A percentile compares a stretch with the other conserved stretches of the same genome.
phyloP scores from a whole-genome alignment of 164 flowering plant species.

The Dillenia suffruticosa region DNA sequence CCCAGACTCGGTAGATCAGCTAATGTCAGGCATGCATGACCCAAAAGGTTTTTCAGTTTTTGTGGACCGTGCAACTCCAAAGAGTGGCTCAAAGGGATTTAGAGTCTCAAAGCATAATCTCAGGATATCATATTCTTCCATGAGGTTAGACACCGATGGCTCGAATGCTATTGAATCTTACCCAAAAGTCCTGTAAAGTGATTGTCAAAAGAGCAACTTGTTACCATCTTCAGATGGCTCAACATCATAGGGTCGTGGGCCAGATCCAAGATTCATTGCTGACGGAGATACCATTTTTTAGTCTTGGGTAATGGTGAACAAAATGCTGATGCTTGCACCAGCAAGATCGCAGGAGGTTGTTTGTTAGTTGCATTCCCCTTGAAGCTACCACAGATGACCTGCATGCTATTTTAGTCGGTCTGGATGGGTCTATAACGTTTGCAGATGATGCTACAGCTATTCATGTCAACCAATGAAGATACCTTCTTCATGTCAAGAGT shows the following conservation, averaged over 20 bases:
- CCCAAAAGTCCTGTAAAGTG: conserved; percentile 1
- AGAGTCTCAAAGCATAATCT: conserved; percentile 11
- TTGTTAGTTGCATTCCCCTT: conserved; percentile 18
- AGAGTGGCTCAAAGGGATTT: conserved; percentile 13
- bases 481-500: conserved; percentile 11
- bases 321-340: conserved; percentile 6
- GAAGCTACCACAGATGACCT: conserved; percentile 22
- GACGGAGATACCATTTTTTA: conserved; percentile 10
- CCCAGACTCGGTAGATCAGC: conserved; percentile 18
- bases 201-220: conserved; percentile 7
- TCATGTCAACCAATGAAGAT: conserved; percentile 12
- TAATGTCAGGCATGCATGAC: conserved; percentile 22
- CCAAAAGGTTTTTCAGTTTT: conserved; percentile 18
- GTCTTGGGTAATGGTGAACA: conserved; percentile 2
- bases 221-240: conserved; percentile 1
- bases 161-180: conserved; percentile 1
- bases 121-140: conserved; percentile 5
- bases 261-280: conserved; percentile 3
- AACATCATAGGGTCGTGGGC: conserved; percentile 4
- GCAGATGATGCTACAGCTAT: conserved; percentile 24
- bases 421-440: conserved; percentile 23
- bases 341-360: conserved; percentile 12
- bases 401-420: conserved; percentile 22
- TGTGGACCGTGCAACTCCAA: conserved; percentile 23
- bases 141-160: conserved; percentile 3